A percentile compares a stretch with the other conserved stretches of the same genome.
These are phyloP conservation scores for Brasilioporus rufonigricans DNA, from an alignment of 768 basidiomycete species.

Conservation along the genomic window DNA sequence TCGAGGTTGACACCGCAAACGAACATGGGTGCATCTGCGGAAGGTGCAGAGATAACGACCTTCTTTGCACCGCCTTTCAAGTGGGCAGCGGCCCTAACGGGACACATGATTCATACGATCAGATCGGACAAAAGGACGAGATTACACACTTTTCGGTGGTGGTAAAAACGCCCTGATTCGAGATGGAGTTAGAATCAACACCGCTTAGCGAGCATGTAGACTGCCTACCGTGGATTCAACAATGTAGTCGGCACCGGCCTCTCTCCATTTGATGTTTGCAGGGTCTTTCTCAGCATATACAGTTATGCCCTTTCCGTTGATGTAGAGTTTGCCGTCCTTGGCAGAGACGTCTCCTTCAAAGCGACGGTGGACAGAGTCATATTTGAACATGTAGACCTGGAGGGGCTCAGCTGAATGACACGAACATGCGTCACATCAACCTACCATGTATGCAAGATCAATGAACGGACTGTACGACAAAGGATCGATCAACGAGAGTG, in stretches of 20 bases:
- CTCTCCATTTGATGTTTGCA: slow-evolving; percentile 77
- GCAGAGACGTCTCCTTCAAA: slow-evolving; percentile 82
- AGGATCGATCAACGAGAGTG: slow-evolving; percentile 3
- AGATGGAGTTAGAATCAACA: slow-evolving; percentile 2
- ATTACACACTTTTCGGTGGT: slow-evolving; percentile 76
- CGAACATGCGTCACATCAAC: slow-evolving; percentile 12
- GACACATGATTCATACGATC: slow-evolving; percentile 4
- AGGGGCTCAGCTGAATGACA: slow-evolving; percentile 1
- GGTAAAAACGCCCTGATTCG: slow-evolving; percentile 87
- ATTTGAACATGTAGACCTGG: slow-evolving; percentile 99
- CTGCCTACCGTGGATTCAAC: slow-evolving; percentile 87
- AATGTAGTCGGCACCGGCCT: slow-evolving; percentile 84
- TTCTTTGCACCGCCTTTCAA: slow-evolving; percentile 99
- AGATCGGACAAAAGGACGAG: background rate
- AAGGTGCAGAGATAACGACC: slow-evolving; percentile 98
- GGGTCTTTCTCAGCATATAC: slow-evolving; percentile 90
- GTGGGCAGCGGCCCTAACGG: slow-evolving; percentile 77
- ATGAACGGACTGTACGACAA: slow-evolving; percentile 81
- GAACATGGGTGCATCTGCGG: slow-evolving; percentile 95
- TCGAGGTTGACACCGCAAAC: slow-evolving; percentile 96
- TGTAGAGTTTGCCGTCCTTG: slow-evolving; percentile 86
- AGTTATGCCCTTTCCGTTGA: slow-evolving; percentile 74
- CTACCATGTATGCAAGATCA: slow-evolving; percentile 92
- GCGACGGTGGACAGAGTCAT: slow-evolving; percentile 89
- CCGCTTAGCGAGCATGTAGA: background rate